phyloP scores from a whole-genome alignment of 768 basidiomycete species.

The Antrodiella citrinella region DNA sequence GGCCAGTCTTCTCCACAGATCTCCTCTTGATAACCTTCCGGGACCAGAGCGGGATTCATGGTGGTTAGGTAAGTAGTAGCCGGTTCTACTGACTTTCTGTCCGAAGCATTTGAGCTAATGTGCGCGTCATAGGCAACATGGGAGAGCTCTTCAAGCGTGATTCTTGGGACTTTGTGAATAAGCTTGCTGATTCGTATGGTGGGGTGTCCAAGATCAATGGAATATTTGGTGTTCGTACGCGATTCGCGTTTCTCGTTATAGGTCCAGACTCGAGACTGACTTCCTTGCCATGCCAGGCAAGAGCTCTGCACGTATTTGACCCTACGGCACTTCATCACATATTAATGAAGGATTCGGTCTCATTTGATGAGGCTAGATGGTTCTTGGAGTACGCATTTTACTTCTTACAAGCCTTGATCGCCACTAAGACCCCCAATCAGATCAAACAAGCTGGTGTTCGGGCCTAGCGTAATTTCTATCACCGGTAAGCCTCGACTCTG shows the following conservation, averaged over 20 bases:
- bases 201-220: conserved; percentile 11
- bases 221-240: conserved; percentile 11
- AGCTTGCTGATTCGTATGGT: conserved; percentile 12
- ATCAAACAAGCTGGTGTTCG: conserved; percentile 6
- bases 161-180: conserved; percentile 12
- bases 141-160: conserved; percentile 10
- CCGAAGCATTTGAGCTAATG: background rate
- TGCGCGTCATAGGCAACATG: conserved; percentile 14
- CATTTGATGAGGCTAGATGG: background rate
- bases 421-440: background rate
- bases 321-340: conserved; percentile 15
- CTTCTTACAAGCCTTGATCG: background rate
- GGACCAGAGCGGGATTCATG: background rate
- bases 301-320: conserved; percentile 15
- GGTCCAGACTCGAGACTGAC: background rate
- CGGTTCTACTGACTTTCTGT: background rate
- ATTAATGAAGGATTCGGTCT: conserved; percentile 13
- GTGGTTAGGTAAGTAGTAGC: background rate
- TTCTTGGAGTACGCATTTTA: background rate
- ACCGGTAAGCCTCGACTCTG: too few species aligned
- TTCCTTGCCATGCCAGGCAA: conserved; percentile 1
- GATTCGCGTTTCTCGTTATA: background rate
- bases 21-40: conserved; percentile 4
- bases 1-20: background rate
- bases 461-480: conserved; percentile 13